Conservation (phyloP, 805 yeast species). For the Yarrowia phangngaensis region DNA sequence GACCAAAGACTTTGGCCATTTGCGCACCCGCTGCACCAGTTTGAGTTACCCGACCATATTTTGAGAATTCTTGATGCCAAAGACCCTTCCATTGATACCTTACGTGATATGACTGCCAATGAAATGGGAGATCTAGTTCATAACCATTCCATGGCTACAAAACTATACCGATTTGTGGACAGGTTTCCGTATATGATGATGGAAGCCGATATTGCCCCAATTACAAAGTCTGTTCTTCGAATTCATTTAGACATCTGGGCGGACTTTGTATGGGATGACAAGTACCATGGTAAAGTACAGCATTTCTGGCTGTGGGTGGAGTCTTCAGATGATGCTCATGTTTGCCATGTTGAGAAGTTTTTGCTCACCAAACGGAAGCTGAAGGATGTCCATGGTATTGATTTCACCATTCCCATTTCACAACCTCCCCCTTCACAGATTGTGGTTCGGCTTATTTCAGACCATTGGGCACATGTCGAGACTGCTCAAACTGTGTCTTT, state of each 20-base stretch:
- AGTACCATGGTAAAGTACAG: conserved; percentile 76
- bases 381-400: conserved; percentile 61
- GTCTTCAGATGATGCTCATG: conserved; percentile 66
- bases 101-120: conserved; percentile 65
- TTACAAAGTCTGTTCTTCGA: conserved; percentile 80
- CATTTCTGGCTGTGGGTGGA: conserved; percentile 92
- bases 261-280: conserved; percentile 81
- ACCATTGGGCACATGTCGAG: conserved; percentile 86
- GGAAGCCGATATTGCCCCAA: conserved; percentile 81
- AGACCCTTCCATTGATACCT: conserved; percentile 52
- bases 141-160: conserved; percentile 67
- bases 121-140: conserved; percentile 91
- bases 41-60: conserved; percentile 65
- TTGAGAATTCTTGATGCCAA: conserved; percentile 58
- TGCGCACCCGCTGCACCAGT: conserved; percentile 85
- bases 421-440: conserved; percentile 91
- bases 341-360: conserved; percentile 79
- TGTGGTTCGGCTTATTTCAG: conserved; percentile 73
- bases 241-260: conserved; percentile 67
- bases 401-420: conserved; percentile 85
- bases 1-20: conserved; percentile 84
- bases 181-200: conserved; percentile 73
- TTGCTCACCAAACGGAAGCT: conserved; percentile 59
- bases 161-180: conserved; percentile 56
- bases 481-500: conserved; percentile 73